These are phyloP conservation scores for Rostrohypoxylon terebratum DNA, from an alignment of 495 filamentous ascomycete species.

Conservation along the genomic window DNA sequence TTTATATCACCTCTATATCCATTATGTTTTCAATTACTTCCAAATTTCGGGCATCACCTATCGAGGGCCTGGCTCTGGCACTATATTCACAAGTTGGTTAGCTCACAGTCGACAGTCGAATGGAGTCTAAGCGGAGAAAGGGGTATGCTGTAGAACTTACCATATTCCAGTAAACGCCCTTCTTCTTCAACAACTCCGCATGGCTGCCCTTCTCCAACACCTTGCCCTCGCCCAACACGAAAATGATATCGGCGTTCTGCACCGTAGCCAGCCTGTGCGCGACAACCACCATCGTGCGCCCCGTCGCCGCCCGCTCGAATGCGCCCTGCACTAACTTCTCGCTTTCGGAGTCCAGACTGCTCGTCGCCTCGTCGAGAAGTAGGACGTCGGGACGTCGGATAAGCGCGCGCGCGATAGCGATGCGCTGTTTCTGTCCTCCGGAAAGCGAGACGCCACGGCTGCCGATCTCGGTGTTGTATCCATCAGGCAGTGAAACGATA, in stretches of 20 bases:
- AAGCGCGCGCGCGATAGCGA: slow-evolving; percentile 83
- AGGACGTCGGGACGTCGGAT: slow-evolving; percentile 78
- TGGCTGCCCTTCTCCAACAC: slow-evolving; percentile 70
- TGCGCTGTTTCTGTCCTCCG: slow-evolving; percentile 84
- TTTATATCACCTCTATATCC: background rate
- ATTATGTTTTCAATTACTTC: background rate
- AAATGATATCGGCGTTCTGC: slow-evolving; percentile 70
- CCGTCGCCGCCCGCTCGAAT: slow-evolving; percentile 72
- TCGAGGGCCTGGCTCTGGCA: slow-evolving; percentile 51
- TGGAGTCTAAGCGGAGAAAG: background rate
- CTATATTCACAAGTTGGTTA: slow-evolving; percentile 21
- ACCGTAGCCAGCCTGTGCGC: slow-evolving; percentile 73
- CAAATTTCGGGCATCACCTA: slow-evolving; percentile 22
- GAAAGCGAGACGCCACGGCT: slow-evolving; percentile 74
- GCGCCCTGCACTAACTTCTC: slow-evolving; percentile 81
- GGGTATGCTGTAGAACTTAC: slow-evolving; percentile 48
- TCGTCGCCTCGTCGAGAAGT: slow-evolving; percentile 86
- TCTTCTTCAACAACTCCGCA: slow-evolving; percentile 61
- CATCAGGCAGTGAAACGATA: slow-evolving; percentile 71
- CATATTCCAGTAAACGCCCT: slow-evolving; percentile 68
- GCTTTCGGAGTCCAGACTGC: slow-evolving; percentile 78
- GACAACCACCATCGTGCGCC: slow-evolving; percentile 80
- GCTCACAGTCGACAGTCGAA: background rate
- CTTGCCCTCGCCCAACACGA: slow-evolving; percentile 67
- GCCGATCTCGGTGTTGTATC: slow-evolving; percentile 73